Percentiles rank a stretch among this genome's conserved stretches.
Conservation (phyloP, 2,329 filamentous ascomycete genomes). For the Aspergillus sp. region DNA sequence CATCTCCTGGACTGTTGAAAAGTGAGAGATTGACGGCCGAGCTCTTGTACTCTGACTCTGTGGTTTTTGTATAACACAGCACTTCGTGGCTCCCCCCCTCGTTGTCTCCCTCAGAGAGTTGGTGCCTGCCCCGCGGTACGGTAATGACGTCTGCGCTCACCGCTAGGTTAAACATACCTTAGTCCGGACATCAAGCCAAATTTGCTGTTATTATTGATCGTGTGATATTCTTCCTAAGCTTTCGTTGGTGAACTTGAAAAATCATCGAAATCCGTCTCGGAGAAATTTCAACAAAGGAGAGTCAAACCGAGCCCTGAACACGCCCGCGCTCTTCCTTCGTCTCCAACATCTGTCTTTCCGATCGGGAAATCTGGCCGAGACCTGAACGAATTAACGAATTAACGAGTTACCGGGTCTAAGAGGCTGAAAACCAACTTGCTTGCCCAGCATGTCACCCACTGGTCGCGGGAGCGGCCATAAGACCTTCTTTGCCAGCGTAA, state of each 20-base stretch:
- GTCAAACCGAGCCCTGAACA: not conserved
- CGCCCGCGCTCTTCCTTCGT: not conserved
- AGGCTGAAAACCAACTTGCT: not conserved
- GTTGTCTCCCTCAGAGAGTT: not conserved
- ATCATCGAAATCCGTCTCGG: not conserved
- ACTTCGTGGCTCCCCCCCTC: not conserved
- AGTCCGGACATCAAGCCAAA: slow-evolving; percentile 25
- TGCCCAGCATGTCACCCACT: slow-evolving; percentile 30
- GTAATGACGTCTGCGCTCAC: slow-evolving; percentile 25
- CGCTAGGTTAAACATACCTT: not conserved
- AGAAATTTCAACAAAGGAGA: not conserved
- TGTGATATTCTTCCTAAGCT: slow-evolving; percentile 8
- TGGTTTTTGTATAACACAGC: not conserved
- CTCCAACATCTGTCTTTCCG: slow-evolving; percentile 6
- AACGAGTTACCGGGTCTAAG: not conserved
- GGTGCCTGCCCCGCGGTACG: slow-evolving; percentile 19
- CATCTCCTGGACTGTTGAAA: not conserved
- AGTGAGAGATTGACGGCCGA: not conserved
- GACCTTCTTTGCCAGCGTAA: slow-evolving; percentile 38
- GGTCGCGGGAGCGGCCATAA: slow-evolving; percentile 34
- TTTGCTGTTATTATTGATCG: slow-evolving; percentile 12
- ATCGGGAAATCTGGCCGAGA: slow-evolving; percentile 21
- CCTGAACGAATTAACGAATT: not conserved
- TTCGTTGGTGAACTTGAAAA: slow-evolving; percentile 2
- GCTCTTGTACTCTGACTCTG: not conserved